A percentile compares a stretch with the other conserved stretches of the same genome.
These are phyloP conservation scores for Linnemannia schmuckeri DNA, from an alignment of 192 early-diverging fungal species.

Conservation along the genomic window DNA sequence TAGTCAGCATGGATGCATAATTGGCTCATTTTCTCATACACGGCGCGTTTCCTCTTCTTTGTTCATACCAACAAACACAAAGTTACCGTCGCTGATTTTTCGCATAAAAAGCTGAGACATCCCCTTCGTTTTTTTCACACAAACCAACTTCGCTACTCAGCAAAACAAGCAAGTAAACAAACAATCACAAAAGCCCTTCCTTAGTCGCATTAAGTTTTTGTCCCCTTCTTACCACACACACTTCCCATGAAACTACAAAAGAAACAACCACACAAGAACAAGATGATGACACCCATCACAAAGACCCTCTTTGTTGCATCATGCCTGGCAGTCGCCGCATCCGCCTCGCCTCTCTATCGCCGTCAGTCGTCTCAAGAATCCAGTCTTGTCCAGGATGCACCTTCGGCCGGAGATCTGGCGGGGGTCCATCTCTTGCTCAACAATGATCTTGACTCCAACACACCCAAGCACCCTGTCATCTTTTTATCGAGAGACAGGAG, in stretches of 20 bases:
- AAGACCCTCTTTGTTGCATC: neutral
- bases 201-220: neutral
- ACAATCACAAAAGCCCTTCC: neutral
- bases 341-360: neutral
- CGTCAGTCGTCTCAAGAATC: neutral
- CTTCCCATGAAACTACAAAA: neutral
- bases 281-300: neutral
- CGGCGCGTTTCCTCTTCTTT: neutral
- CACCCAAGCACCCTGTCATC: slow-evolving; percentile 31
- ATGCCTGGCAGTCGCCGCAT: neutral
- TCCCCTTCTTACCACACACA: neutral
- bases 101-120: neutral
- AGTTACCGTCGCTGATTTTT: neutral
- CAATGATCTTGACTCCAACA: slow-evolving; percentile 41
- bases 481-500: slow-evolving; percentile 23
- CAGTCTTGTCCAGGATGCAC: slow-evolving; percentile 10
- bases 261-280: neutral
- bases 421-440: slow-evolving; percentile 38
- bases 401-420: slow-evolving; percentile 18
- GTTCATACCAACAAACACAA: neutral
- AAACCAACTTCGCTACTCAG: neutral
- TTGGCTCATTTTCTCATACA: no score
- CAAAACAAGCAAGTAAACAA: neutral
- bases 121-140: neutral
- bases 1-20: no score